A percentile compares a stretch with the other conserved stretches of the same genome.
These are phyloP conservation scores for Phytophthora megakarya DNA, from an alignment of 352 stramenopile species.

Conservation along the genomic window DNA sequence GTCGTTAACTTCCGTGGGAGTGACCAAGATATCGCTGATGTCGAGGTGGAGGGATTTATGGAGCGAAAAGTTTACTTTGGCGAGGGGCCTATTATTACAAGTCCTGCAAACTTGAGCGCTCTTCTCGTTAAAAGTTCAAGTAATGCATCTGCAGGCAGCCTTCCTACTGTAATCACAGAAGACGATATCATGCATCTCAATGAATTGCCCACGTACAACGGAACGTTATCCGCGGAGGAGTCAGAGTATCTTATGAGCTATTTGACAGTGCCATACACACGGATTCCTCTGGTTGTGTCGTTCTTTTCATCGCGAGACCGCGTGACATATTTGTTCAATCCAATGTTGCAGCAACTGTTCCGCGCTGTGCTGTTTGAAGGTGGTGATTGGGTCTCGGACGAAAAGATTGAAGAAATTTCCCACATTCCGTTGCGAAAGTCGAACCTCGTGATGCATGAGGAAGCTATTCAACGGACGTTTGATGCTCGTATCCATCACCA, in stretches of 20 bases:
- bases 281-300: constrained; percentile 97
- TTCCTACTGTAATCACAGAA: constrained; percentile 82
- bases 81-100: constrained; percentile 83
- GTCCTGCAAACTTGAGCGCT: constrained; percentile 66
- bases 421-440: constrained; percentile 85
- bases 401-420: constrained; percentile 65
- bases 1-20: constrained; percentile 87
- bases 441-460: constrained; percentile 79
- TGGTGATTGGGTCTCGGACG: constrained; percentile 80
- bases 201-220: constrained; percentile 96
- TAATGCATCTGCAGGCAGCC: constrained; percentile 35
- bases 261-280: constrained; percentile 98
- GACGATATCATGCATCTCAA: constrained; percentile 98
- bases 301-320: constrained; percentile 96
- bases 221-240: constrained; percentile 95
- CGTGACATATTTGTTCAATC: constrained; percentile 90
- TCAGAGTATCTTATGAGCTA: constrained; percentile 98
- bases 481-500: constrained; percentile 79
- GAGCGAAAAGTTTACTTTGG: constrained; percentile 89
- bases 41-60: constrained; percentile 89
- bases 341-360: constrained; percentile 81
- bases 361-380: constrained; percentile 91
- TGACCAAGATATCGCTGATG: constrained; percentile 89
- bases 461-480: constrained; percentile 74
- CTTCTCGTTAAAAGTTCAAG: constrained; percentile 64